phyloP scores from a whole-genome alignment of 2,329 filamentous ascomycete species.

The Xenoacremonium recifei region DNA sequence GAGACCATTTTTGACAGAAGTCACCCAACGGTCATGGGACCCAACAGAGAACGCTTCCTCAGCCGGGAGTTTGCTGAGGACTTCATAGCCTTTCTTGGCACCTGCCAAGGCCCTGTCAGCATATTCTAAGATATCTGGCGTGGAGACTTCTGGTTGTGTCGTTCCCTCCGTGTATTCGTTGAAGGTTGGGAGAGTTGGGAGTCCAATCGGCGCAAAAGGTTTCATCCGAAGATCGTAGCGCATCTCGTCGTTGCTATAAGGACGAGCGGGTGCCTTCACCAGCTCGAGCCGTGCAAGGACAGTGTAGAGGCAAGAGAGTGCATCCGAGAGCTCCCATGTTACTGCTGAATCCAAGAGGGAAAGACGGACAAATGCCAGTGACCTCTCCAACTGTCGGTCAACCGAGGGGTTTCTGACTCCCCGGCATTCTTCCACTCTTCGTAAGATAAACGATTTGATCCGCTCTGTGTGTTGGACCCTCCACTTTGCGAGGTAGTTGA shows the following conservation, averaged over 20 bases:
- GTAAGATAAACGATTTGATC: constrained; percentile 64
- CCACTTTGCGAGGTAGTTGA: constrained; percentile 70
- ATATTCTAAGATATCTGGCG: constrained; percentile 41
- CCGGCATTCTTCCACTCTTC: constrained; percentile 32
- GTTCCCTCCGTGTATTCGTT: constrained; percentile 55
- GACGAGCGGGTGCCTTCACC: constrained; percentile 50
- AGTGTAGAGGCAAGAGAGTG: constrained; percentile 62
- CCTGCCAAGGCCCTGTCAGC: constrained; percentile 45
- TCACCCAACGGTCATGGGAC: constrained; percentile 61
- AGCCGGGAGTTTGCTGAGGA: constrained; percentile 49
- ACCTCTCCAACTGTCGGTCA: constrained; percentile 45
- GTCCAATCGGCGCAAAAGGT: constrained; percentile 68
- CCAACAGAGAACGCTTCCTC: constrained; percentile 54
- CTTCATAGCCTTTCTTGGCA: constrained; percentile 57
- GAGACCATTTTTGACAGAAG: constrained; percentile 57
- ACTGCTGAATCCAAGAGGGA: constrained; percentile 65
- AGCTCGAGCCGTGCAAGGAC: constrained; percentile 59
- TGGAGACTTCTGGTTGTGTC: constrained; percentile 37
- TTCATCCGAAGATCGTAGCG: constrained; percentile 86
- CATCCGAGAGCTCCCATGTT: constrained; percentile 55
- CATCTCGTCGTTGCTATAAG: constrained; percentile 66
- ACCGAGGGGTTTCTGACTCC: constrained; percentile 22
- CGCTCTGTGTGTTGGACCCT: constrained; percentile 69
- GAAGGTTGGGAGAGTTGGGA: constrained; percentile 66
- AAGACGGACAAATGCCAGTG: constrained; percentile 56